Base-by-base conservation (phyloP, 2,329 filamentous ascomycete genomes). In the Rosellinia necatrix region DNA sequence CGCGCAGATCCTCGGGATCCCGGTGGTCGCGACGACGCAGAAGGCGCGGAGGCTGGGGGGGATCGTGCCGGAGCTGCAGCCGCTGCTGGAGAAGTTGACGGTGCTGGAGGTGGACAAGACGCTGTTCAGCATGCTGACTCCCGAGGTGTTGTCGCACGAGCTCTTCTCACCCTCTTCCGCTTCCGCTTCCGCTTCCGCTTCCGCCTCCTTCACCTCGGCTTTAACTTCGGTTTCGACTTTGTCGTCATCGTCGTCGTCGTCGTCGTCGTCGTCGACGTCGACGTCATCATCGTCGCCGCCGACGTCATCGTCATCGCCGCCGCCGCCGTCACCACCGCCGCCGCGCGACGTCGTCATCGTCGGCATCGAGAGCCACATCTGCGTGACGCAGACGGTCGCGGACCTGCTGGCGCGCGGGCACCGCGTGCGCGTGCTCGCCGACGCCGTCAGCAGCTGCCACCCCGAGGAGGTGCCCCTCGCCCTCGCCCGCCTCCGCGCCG, bases 321-420 rank as follows among this genome's bases (percentile, higher is more conserved):
- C 70, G 93, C 12, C 27, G 27, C 27, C 43, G 10, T 35, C 29
- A n/a, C n/a, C n/a, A 1, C 1, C 25, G 17, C 24, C 29, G 10
- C 19, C 73, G 1, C 75, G 83, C 19, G 82, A 87, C 66, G 82
- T 91, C 49, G 88, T 90, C 52, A 85, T 97, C 60, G 88, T 96
- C 13, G 93, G 93, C 32, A 96, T 97, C 70, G 93, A 97, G 75
- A 84, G 85, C 35, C 93, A 97, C 75, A 94, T 97, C 71, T 97
- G 93, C 78, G 86, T 97, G 25, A 92, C 91, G 58, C 93, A 97
- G 80, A 97, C 93, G 37, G 85, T 90, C 13, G 80, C 97, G 37
- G 93, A 97, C 76, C 76, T 96, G 44, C 24, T 60, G 1, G 77
- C 79, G 19, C 80, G 81, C 1, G 92, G 92, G 1, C 90, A 96